These are phyloP conservation scores for Fusarium albidum DNA, from an alignment of 2,329 filamentous ascomycete species.

Conservation along the genomic window DNA sequence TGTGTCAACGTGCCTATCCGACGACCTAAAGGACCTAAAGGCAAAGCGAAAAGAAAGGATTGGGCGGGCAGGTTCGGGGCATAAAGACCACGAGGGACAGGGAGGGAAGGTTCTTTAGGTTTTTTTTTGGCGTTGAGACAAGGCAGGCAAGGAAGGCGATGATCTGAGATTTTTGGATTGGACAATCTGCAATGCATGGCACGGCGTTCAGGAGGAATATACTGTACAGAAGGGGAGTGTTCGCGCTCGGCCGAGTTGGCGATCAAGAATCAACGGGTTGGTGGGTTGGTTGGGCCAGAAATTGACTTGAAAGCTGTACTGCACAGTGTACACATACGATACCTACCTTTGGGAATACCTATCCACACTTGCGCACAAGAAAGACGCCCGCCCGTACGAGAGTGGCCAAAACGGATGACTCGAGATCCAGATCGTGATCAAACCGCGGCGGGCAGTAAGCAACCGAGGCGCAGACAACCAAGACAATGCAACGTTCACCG, in stretches of 20 bases:
- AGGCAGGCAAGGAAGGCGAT: conserved; percentile 11
- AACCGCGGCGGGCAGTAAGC: too few relatives aligned
- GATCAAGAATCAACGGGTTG: conserved; percentile 13
- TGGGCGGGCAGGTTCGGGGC: conserved; percentile 2
- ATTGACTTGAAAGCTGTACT: conserved; percentile 1
- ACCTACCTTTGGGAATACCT: conserved; percentile 15
- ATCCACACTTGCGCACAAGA: conserved; percentile 5
- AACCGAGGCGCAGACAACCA: neutral
- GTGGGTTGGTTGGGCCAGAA: conserved; percentile 7
- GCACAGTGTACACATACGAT: conserved; percentile 12
- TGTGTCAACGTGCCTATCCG: neutral
- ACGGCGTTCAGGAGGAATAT: conserved; percentile 36
- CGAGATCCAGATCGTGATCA: neutral
- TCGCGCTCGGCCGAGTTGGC: conserved; percentile 6
- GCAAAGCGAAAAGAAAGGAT: neutral
- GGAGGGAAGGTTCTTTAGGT: conserved; percentile 16
- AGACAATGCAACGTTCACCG: neutral
- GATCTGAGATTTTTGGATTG: conserved; percentile 18
- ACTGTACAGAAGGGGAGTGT: conserved; percentile 11
- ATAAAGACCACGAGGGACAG: conserved; percentile 1
- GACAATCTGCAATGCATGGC: conserved; percentile 32
- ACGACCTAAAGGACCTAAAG: neutral
- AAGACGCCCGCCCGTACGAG: neutral
- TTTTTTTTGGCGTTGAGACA: conserved; percentile 32
- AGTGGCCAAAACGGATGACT: neutral